These are phyloP conservation scores for Nitzschia putrida DNA, from an alignment of 108 stramenopile genomes.

Conservation along the genomic window DNA sequence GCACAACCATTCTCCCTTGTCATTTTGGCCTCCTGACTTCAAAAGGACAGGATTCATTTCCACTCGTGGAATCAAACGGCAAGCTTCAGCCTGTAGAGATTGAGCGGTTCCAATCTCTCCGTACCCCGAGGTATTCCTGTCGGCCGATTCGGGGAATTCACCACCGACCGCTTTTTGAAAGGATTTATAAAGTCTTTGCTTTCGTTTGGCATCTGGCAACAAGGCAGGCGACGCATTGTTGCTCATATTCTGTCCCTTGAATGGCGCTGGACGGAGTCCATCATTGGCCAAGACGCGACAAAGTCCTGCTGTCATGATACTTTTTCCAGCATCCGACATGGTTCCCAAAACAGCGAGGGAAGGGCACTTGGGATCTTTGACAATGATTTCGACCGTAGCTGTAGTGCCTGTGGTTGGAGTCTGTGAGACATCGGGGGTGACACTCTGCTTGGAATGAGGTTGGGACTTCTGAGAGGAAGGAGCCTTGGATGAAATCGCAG, in stretches of 20 bases:
- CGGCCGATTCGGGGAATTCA: slow-evolving; percentile 1
- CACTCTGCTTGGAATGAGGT: neutral
- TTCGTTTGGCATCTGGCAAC: slow-evolving; percentile 24
- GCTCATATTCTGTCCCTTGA: slow-evolving; percentile 44
- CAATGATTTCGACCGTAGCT: neutral
- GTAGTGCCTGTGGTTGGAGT: neutral
- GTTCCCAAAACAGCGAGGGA: slow-evolving; percentile 42
- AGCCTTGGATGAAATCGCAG: too few species aligned
- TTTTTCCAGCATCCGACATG: slow-evolving; percentile 38
- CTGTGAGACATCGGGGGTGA: neutral
- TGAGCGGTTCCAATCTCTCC: slow-evolving; percentile 45
- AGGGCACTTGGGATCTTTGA: slow-evolving; percentile 7
- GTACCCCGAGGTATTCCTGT: slow-evolving; percentile 8
- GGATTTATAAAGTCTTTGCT: slow-evolving; percentile 24
- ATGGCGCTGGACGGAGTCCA: slow-evolving; percentile 32
- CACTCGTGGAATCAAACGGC: slow-evolving; percentile 41
- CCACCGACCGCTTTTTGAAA: slow-evolving; percentile 17
- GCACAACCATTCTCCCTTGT: slow-evolving; percentile 32
- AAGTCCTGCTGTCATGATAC: slow-evolving; percentile 37
- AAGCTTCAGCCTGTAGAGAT: slow-evolving; percentile 47
- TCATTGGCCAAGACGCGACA: slow-evolving; percentile 35
- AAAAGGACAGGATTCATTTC: slow-evolving; percentile 49
- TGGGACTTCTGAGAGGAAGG: neutral
- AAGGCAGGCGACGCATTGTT: slow-evolving; percentile 42
- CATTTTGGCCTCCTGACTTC: slow-evolving; percentile 33